A percentile compares a stretch with the other conserved stretches of the same genome.
Evolutionary conservation across 140 eudicot genomes (phyloP).

Genomic region (Flaveria floridana): DNA sequence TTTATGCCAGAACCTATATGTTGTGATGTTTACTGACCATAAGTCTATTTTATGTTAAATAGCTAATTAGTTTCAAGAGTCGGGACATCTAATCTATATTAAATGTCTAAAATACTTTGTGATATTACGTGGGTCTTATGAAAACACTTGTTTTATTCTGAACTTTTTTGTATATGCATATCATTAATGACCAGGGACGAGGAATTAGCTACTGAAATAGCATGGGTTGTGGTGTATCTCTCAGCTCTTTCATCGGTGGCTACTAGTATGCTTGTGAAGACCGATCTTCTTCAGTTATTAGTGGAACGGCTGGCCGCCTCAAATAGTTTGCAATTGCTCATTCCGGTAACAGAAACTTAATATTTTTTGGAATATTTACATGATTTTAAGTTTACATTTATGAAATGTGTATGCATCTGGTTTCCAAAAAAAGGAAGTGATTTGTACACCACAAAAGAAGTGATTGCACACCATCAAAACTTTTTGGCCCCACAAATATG

Average conservation of each 20-base stretch:
- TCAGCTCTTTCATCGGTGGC: conserved; percentile 86
- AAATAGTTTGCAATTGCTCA: conserved; percentile 79
- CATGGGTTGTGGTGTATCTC: conserved; percentile 96
- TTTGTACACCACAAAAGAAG: conserved; percentile 9
- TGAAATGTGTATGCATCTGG: neutral
- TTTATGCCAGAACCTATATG: neutral
- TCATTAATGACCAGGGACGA: conserved; percentile 56
- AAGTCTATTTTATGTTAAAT: neutral
- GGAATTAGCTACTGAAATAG: conserved; percentile 88
- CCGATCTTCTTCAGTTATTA: conserved; percentile 72
- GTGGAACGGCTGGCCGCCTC: conserved; percentile 68
- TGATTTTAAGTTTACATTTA: neutral
- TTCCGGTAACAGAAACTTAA: conserved; percentile 60
- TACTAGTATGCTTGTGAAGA: conserved; percentile 66
- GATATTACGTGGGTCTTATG: neutral
- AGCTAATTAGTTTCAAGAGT: neutral
- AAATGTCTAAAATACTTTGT: neutral
- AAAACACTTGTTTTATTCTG: conserved; percentile 6
- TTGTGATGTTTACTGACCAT: neutral
- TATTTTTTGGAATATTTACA: neutral
- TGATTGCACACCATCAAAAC: neutral
- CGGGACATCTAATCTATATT: neutral
- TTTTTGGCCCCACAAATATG: neutral
- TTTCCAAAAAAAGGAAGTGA: neutral
- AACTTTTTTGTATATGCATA: neutral